Evolutionary conservation across 768 basidiomycete genomes (phyloP), one percentile per base, ranked within the genome.

Genomic region (Rhodotorula diobovata): DNA sequence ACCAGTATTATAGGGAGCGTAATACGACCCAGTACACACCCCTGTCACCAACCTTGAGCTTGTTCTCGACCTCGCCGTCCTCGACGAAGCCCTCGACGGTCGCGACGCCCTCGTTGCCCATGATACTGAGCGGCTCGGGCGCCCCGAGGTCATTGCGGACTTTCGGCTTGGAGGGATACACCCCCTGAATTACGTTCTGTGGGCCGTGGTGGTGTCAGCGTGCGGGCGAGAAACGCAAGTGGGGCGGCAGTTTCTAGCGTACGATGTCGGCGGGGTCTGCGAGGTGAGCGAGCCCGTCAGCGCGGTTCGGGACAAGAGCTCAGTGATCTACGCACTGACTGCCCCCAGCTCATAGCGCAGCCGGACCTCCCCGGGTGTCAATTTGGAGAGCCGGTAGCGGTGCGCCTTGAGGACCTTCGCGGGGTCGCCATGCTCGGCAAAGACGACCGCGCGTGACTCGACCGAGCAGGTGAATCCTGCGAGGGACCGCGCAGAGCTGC

Each of bases 111-210:
- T 78, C 77, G 62, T 75, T 78, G 25, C 77, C 77, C 61, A 74
- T 73, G 41, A 75, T 72, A 32, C 65, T 70, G 14, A 70, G 6
- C 39, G 58, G 67, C 45, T 65, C 63, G 28, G 35, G n/a, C 1
- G n/a, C n/a, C n/a, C 67, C 73, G 25, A 71, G 59, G 25, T 76
- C 74, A n/a, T 67, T 54, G 1, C 72, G n/a, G 30, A 72, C 54
- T 11, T 10, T 15, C 43, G 70, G 70, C 63, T 75, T 70, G 37
- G 70, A 61, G 7, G 68, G 72, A 58, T 73, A 75, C 6, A 72
- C 67, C 18, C 77, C 77, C 58, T 78, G 76, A 39, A 78, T 73
- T 20, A 78, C 77, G 48, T 78, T 78, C 73, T 74, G 55, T 37
- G n/a, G 23, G 14, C 23, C n/a, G 46, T 10, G 7, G 25, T 12